These are phyloP conservation scores for Erodium moschatum DNA, from an alignment of 441 rosid species.

Conservation along the genomic window DNA sequence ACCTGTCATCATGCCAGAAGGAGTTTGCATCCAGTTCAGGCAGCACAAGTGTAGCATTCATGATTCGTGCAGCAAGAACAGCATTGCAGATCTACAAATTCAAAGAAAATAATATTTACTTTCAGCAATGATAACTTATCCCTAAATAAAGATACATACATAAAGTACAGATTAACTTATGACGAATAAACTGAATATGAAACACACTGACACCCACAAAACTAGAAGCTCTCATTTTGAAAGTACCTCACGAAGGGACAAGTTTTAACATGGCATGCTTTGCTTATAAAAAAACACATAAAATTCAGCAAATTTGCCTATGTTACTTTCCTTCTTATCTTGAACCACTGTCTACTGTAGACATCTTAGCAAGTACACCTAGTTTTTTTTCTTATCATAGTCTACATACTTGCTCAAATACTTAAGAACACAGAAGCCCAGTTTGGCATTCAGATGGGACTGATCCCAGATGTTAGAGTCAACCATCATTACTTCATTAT, in stretches of 20 bases:
- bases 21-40: conserved; percentile 97
- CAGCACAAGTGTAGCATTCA: conserved; percentile 95
- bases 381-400: background rate
- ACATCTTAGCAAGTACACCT: background rate
- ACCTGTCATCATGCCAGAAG: conserved; percentile 98
- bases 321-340: background rate
- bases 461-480: background rate
- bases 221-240: background rate
- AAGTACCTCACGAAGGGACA: background rate
- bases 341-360: background rate
- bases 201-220: background rate
- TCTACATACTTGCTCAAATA: background rate
- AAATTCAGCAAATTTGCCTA: background rate
- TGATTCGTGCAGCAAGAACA: conserved; percentile 95
- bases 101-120: conserved; percentile 16
- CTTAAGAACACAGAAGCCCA: background rate
- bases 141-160: background rate
- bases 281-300: background rate
- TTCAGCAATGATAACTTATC: background rate
- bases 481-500: background rate
- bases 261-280: background rate
- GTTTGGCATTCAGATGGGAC: background rate
- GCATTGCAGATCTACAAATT: conserved; percentile 84
- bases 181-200: background rate
- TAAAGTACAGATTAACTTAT: background rate